Evolutionary conservation across 495 filamentous ascomycete genomes (phyloP).

Genomic region (Aspergillus sclerotiicarbonarius): DNA sequence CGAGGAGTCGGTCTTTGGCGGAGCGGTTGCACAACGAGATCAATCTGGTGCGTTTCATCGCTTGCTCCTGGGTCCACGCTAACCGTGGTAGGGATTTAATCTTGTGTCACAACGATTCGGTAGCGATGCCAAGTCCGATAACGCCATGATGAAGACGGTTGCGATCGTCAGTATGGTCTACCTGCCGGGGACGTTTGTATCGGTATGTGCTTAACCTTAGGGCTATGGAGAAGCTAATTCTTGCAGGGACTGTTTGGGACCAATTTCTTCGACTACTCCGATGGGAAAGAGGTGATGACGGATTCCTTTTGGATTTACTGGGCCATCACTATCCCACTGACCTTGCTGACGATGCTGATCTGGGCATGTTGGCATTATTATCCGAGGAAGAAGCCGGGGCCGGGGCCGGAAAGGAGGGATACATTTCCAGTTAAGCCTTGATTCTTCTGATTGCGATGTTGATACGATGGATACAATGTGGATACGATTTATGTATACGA

Average conservation of each 20-base stretch:
- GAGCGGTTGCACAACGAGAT: conserved; percentile 45
- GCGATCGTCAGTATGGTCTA: conserved; percentile 35
- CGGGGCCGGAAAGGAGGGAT: too few relatives aligned
- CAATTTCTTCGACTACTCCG: conserved; percentile 31
- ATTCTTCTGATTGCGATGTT: too few relatives aligned
- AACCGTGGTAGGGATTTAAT: conserved; percentile 21
- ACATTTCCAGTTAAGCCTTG: too few relatives aligned
- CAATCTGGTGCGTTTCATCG: conserved; percentile 29
- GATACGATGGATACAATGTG: too few relatives aligned
- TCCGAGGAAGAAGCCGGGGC: not conserved
- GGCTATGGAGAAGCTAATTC: not conserved
- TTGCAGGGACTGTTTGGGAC: conserved; percentile 33
- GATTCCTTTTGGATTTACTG: conserved; percentile 35
- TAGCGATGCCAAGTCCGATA: conserved; percentile 32
- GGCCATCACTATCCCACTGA: conserved; percentile 32
- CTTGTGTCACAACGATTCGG: conserved; percentile 34
- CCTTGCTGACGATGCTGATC: conserved; percentile 21
- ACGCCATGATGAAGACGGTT: conserved; percentile 33
- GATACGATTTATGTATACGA: too few relatives aligned
- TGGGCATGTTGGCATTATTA: conserved; percentile 27
- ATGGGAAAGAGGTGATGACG: conserved; percentile 15
- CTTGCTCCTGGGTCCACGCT: not conserved
- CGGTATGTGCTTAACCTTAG: conserved; percentile 15
- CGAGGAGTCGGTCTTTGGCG: conserved; percentile 21
- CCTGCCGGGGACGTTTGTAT: conserved; percentile 42